These are phyloP conservation scores for Eucalyptus curtisii DNA, from an alignment of 345 rosid genomes.

Conservation along the genomic window DNA sequence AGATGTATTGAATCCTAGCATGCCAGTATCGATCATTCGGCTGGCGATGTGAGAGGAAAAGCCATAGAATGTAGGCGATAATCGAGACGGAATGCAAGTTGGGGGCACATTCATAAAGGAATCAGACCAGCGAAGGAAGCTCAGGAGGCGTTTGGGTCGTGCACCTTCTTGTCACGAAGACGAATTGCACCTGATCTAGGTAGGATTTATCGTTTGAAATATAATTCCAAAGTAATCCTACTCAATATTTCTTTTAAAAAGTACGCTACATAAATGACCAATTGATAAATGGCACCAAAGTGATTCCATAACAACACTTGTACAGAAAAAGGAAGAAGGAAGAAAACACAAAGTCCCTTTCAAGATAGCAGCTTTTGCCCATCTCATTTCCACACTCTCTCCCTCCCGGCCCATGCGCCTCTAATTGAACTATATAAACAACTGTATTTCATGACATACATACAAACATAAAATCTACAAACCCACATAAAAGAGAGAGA, in stretches of 20 bases:
- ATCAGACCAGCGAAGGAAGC: slow-evolving; percentile 50
- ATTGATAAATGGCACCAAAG: not conserved
- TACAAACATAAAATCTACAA: not conserved
- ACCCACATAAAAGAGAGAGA: not conserved
- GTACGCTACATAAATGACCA: too few relatives aligned
- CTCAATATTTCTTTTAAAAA: too few relatives aligned
- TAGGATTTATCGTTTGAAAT: not conserved
- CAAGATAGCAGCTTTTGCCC: not conserved
- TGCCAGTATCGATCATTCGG: slow-evolving; percentile 24
- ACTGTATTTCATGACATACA: not conserved
- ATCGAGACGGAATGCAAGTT: slow-evolving; percentile 31
- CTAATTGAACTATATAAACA: not conserved
- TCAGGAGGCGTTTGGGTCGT: slow-evolving; percentile 29
- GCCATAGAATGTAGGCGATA: slow-evolving; percentile 5
- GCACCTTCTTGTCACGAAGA: too few relatives aligned
- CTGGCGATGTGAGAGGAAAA: slow-evolving; percentile 13
- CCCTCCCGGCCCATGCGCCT: not conserved
- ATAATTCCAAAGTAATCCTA: too few relatives aligned
- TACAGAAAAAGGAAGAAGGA: not conserved
- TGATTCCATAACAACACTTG: not conserved
- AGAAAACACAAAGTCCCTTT: not conserved
- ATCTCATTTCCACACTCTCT: not conserved
- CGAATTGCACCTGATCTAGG: too few relatives aligned
- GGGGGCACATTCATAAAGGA: slow-evolving; percentile 14
- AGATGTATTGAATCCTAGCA: not conserved